These are phyloP conservation scores for Petunia secreta DNA, from an alignment of 257 asterid species.

Conservation along the genomic window DNA sequence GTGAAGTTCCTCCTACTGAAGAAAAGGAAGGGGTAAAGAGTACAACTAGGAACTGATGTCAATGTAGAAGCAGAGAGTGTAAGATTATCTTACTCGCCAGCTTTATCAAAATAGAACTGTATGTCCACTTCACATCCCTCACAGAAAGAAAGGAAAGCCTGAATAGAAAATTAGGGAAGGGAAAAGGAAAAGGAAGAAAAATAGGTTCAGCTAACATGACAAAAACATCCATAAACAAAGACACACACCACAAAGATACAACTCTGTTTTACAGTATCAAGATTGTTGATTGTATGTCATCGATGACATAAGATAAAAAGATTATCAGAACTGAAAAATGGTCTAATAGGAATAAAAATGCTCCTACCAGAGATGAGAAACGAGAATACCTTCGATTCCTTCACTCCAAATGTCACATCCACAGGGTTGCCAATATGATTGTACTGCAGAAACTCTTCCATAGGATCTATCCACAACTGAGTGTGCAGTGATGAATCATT, in stretches of 20 bases:
- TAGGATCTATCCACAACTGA: constrained; percentile 96
- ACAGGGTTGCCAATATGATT: constrained; percentile 80
- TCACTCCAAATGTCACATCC: constrained; percentile 94
- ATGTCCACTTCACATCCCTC: constrained; percentile 98
- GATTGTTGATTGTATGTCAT: constrained; percentile 2
- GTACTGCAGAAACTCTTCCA: constrained; percentile 91
- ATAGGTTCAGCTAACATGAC: constrained; percentile 19
- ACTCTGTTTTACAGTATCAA: constrained; percentile 16
- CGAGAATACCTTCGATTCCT: constrained; percentile 77
- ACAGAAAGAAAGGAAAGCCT: constrained; percentile 95
- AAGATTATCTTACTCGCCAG: constrained; percentile 87
- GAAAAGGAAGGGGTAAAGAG: not conserved
- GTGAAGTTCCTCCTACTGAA: constrained; percentile 10
- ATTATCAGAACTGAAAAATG: not conserved
- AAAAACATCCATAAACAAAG: not conserved
- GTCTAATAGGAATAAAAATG: not conserved
- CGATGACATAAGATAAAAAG: not conserved
- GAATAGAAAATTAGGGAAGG: constrained; percentile 36
- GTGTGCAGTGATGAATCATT: constrained; percentile 92
- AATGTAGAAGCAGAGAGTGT: constrained; percentile 15
- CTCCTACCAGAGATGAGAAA: constrained; percentile 14
- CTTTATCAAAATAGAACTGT: constrained; percentile 82
- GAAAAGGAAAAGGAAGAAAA: constrained; percentile 21
- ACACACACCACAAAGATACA: not conserved
- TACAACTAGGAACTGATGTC: not conserved